phyloP scores from a whole-genome alignment of 164 flowering plant species.

The Pachysandra terminalis region DNA sequence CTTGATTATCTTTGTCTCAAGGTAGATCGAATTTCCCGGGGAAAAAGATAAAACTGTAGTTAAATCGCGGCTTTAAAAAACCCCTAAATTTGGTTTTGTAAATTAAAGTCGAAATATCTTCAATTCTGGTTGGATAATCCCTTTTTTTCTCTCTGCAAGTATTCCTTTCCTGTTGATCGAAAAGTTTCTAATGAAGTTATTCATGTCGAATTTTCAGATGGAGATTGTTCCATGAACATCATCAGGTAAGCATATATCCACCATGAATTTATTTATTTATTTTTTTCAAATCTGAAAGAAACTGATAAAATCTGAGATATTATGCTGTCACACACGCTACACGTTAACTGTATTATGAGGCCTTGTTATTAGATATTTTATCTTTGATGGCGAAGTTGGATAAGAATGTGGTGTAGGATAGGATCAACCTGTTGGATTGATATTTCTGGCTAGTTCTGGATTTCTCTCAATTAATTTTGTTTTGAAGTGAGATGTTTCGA shows the following conservation, averaged over 20 bases:
- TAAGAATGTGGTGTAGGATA: slow-evolving; percentile 39
- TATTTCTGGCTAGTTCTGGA: slow-evolving; percentile 24
- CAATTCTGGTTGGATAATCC: too few species aligned
- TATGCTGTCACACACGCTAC: not conserved
- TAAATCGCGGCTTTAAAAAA: too few species aligned
- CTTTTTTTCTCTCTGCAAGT: too few species aligned
- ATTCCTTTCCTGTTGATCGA: too few species aligned
- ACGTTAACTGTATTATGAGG: not conserved
- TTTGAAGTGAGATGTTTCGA: not conserved
- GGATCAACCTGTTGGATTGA: slow-evolving; percentile 18
- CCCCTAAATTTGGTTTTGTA: too few species aligned
- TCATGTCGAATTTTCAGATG: too few species aligned
- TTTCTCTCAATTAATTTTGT: slow-evolving; percentile 1
- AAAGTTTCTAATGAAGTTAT: too few species aligned
- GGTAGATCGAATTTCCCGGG: too few species aligned
- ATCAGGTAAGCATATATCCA: not conserved
- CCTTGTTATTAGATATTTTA: slow-evolving; percentile 5
- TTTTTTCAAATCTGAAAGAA: not conserved
- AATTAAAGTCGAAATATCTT: too few species aligned
- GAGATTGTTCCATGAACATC: slow-evolving; percentile 7
- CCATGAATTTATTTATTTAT: not conserved
- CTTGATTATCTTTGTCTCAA: too few species aligned
- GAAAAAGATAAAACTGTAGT: too few species aligned
- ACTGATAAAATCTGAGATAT: too few species aligned
- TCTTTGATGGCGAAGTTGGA: slow-evolving; percentile 11